A percentile compares a stretch with the other conserved stretches of the same genome.
phyloP scores from a whole-genome alignment of 768 basidiomycete species.

The Rhodocollybia butyracea region DNA sequence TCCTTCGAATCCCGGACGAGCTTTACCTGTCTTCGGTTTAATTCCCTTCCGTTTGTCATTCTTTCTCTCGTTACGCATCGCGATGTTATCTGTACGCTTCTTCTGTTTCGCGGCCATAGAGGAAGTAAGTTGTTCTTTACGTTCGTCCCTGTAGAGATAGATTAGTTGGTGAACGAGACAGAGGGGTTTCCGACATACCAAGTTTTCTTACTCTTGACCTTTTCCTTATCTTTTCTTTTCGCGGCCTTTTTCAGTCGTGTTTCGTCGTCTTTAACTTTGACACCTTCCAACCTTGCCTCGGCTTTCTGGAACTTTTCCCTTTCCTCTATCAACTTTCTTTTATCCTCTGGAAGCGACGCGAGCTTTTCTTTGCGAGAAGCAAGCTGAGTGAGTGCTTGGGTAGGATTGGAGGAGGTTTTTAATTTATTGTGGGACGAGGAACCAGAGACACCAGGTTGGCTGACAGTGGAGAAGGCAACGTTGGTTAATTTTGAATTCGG shows the following conservation, averaged over 20 bases:
- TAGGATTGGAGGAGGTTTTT: constrained; percentile 75
- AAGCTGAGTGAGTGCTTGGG: constrained; percentile 82
- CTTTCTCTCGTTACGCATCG: constrained; percentile 75
- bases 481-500: constrained; percentile 47
- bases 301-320: constrained; percentile 90
- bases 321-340: constrained; percentile 76
- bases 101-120: constrained; percentile 85
- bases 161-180: constrained; percentile 5
- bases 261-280: constrained; percentile 90
- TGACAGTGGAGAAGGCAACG: constrained; percentile 64
- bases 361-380: constrained; percentile 75
- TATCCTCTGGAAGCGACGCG: constrained; percentile 75
- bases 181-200: constrained; percentile 55
- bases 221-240: constrained; percentile 91
- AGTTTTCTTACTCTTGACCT: constrained; percentile 74
- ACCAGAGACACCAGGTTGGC: constrained; percentile 34
- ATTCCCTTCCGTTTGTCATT: constrained; percentile 62
- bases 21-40: constrained; percentile 50
- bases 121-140: constrained; percentile 72
- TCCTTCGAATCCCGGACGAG: constrained; percentile 85
- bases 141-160: constrained; percentile 62
- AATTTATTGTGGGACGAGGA: constrained; percentile 46
- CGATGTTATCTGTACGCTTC: constrained; percentile 90
- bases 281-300: constrained; percentile 80
- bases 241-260: constrained; percentile 83